These are phyloP conservation scores for Testicularia cyperi DNA, from an alignment of 1,284 basidiomycete species.

Conservation along the genomic window DNA sequence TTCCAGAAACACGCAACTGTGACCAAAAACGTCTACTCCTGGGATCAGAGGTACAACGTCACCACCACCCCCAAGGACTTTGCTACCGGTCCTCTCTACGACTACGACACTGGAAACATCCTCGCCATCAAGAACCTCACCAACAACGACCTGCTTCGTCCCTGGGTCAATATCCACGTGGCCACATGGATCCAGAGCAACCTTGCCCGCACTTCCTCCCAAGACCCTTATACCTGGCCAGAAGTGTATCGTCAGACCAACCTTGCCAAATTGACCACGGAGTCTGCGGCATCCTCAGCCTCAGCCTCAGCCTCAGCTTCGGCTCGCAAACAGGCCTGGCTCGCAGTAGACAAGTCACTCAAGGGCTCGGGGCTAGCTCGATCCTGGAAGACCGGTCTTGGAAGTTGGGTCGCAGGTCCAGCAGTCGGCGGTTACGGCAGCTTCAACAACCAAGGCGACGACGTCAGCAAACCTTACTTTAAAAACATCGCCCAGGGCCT, in stretches of 20 bases:
- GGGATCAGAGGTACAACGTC: conserved; percentile 23
- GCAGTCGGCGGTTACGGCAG: conserved; percentile 39
- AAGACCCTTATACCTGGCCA: conserved; percentile 51
- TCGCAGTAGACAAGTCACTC: conserved; percentile 3
- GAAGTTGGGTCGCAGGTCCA: conserved; percentile 58
- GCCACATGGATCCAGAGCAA: conserved; percentile 57
- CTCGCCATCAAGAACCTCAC: conserved; percentile 26
- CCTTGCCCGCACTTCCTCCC: conserved; percentile 40
- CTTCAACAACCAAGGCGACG: conserved; percentile 47
- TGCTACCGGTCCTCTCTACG: conserved; percentile 35
- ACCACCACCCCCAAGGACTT: conserved; percentile 6
- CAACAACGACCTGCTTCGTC: conserved; percentile 44
- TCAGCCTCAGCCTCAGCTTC: too few species aligned
- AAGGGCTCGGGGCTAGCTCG: conserved; percentile 10
- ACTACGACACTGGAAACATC: conserved; percentile 43
- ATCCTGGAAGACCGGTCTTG: conserved; percentile 38
- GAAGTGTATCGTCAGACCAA: conserved; percentile 20
- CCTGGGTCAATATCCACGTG: conserved; percentile 58
- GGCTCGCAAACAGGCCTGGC: conserved; percentile 3
- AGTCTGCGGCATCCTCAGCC: too few species aligned
- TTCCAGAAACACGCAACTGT: conserved; percentile 43
- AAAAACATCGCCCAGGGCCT: conserved; percentile 39
- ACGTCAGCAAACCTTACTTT: conserved; percentile 50
- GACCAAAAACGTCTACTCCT: conserved; percentile 35
- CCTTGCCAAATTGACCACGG: too few species aligned